phyloP scores from a whole-genome alignment of 1,284 basidiomycete genomes.

The Mycena citricolor region DNA sequence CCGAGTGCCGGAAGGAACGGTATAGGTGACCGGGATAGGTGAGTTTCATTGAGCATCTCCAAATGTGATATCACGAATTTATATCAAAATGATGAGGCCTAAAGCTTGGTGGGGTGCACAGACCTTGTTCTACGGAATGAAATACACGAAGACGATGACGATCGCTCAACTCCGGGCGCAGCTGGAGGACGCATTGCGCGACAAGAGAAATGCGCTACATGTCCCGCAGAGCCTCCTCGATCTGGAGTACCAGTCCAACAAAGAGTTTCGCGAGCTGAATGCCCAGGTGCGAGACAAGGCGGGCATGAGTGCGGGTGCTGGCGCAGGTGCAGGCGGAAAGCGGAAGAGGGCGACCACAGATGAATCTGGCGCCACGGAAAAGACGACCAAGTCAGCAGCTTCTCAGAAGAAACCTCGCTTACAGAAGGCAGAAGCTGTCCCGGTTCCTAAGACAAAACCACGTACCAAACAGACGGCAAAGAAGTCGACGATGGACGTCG shows the following conservation, averaged over 20 bases:
- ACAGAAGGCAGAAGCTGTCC: too few species aligned
- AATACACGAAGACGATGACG: slow-evolving; percentile 19
- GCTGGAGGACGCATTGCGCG: slow-evolving; percentile 20
- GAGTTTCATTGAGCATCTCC: neutral
- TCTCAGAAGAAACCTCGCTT: slow-evolving; percentile 7
- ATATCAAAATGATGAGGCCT: neutral
- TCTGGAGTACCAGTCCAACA: slow-evolving; percentile 17
- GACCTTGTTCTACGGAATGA: slow-evolving; percentile 18
- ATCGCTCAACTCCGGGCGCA: slow-evolving; percentile 15
- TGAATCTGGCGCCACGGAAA: slow-evolving; percentile 4
- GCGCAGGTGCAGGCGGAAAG: neutral
- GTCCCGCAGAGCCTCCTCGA: slow-evolving; percentile 18
- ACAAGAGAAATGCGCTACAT: slow-evolving; percentile 14
- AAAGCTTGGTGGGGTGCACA: slow-evolving; percentile 22
- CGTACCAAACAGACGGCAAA: slow-evolving; percentile 15
- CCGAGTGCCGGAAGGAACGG: slow-evolving; percentile 17
- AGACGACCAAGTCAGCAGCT: slow-evolving; percentile 12
- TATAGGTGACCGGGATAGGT: slow-evolving; percentile 19
- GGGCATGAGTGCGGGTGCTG: slow-evolving; percentile 8
- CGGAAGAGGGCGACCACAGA: slow-evolving; percentile 4
- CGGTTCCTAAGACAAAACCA: neutral
- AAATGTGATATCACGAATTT: too few species aligned
- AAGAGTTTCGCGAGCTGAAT: slow-evolving; percentile 22
- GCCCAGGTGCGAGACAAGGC: slow-evolving; percentile 22
- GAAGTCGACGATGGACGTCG: too few species aligned